Evolutionary conservation across 345 rosid species (phyloP), one percentile per base, ranked within the genome.

Genomic region (Aegle marmelos): DNA sequence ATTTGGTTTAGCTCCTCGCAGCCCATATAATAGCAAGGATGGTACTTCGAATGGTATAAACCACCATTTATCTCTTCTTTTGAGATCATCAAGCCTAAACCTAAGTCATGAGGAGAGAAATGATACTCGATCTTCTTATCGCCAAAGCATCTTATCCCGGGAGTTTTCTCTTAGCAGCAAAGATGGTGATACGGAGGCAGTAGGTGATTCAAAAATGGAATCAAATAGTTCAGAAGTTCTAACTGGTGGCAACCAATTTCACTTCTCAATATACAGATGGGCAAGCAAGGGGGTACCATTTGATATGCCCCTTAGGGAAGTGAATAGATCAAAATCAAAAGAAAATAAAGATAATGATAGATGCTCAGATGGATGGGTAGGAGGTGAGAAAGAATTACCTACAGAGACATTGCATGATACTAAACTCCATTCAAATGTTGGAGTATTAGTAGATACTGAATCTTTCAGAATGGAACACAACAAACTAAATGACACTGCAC

Each of bases 241-340:
- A 27, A 67, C 65, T 25, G 76, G 74, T 3, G 56, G 82, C 36
- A 81, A 76, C 79, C 89, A 85, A 22, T 93, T 92, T 85, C 98
- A 92, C 83, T 92, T 95, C 87, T 95, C 99, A 1, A 93, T 95
- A 61, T 95, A 90, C 86, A 95, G 90, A 83, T 95, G 99, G 99
- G 96, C 92, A 64, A 86, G 90, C 85, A 88, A 89, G 68, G 94
- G 94, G 64, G 81, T 85, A 27, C 94, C 94, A 14, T n/a, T 87
- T 37, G 75, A 41, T 14, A 72, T 83, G 86, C 82, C 91, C 65
- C 77, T 80, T 24, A 84, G 87, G 82, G 84, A 87, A 19, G 85
- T 81, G 48, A 84, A 68, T 62, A 75, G 79, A 74, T 85, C 83
- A 56, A 90, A 86, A 72, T 76, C 30, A 57, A 85, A 81, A 75